Conservation (phyloP, 2,329 filamentous ascomycete genomes). For the Verticillium isaacii region DNA sequence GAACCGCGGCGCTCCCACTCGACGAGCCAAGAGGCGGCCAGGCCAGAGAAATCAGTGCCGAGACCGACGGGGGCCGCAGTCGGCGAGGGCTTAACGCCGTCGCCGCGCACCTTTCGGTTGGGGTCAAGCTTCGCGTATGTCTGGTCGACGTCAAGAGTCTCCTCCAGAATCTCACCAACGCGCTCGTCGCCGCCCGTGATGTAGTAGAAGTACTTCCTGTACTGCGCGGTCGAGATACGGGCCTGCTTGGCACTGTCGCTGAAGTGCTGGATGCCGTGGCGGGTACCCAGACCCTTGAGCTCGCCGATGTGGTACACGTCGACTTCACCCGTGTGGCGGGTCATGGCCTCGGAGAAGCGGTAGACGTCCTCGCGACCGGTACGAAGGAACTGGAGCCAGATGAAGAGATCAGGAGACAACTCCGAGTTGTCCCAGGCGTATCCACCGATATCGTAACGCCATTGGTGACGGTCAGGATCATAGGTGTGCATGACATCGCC, state of each 20-base stretch:
- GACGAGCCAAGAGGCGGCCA: constrained; percentile 53
- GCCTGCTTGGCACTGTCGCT: constrained; percentile 58
- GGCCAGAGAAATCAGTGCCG: constrained; percentile 54
- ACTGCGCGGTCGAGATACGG: constrained; percentile 53
- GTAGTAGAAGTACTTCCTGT: constrained; percentile 53
- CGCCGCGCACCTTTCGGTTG: constrained; percentile 52
- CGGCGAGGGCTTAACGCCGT: constrained; percentile 41
- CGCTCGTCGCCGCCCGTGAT: constrained; percentile 54
- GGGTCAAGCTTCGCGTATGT: constrained; percentile 51
- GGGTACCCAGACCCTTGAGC: constrained; percentile 55
- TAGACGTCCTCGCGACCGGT: constrained; percentile 54
- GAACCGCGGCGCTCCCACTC: constrained; percentile 55
- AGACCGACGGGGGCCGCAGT: constrained; percentile 43
- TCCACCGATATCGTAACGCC: constrained; percentile 60
- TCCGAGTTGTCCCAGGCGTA: constrained; percentile 64
- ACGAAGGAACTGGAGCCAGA: constrained; percentile 59
- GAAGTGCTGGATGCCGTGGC: constrained; percentile 60
- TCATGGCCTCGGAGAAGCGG: constrained; percentile 53
- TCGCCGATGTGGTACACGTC: constrained; percentile 57
- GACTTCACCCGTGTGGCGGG: constrained; percentile 55
- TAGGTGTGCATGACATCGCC: constrained; percentile 62
- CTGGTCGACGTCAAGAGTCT: constrained; percentile 46
- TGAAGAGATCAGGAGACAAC: constrained; percentile 56
- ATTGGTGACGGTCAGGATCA: constrained; percentile 47
- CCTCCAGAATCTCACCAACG: constrained; percentile 47